phyloP scores from a whole-genome alignment of 179 eudicot species.

The Nepenthes alata region DNA sequence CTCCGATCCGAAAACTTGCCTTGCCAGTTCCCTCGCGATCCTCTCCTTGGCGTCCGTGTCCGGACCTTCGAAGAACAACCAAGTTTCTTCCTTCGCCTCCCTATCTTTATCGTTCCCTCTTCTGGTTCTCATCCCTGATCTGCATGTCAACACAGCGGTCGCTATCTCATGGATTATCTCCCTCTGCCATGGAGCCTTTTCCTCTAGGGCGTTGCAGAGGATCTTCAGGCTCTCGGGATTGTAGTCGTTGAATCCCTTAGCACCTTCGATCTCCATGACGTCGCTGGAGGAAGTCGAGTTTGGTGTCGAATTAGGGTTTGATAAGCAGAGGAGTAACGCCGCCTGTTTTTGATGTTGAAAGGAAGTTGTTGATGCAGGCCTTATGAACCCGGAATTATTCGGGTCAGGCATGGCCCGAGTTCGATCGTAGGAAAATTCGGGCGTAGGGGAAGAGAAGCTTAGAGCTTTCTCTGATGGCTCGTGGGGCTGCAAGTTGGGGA shows the following conservation, averaged over 20 bases:
- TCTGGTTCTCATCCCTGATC: constrained; percentile 23
- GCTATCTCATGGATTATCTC: constrained; percentile 40
- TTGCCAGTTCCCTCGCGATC: constrained; percentile 47
- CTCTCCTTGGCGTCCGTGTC: constrained; percentile 38
- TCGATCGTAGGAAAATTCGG: constrained; percentile 21
- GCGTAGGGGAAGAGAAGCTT: constrained; percentile 30
- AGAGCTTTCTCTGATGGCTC: constrained; percentile 30
- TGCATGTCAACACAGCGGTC: constrained; percentile 33
- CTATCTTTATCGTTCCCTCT: constrained; percentile 22
- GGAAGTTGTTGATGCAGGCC: constrained; percentile 9
- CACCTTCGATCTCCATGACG: constrained; percentile 30
- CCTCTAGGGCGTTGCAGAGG: constrained; percentile 40
- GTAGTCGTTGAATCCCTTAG: constrained; percentile 36
- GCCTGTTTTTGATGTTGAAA: constrained; percentile 2
- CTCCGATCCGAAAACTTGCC: constrained; percentile 38
- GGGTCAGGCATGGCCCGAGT: neutral
- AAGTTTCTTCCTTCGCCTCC: constrained; percentile 43
- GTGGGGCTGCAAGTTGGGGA: constrained; percentile 9
- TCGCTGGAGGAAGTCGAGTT: constrained; percentile 47
- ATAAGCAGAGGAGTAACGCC: constrained; percentile 8
- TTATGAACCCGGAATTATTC: constrained; percentile 3
- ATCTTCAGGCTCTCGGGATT: constrained; percentile 31
- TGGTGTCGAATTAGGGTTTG: constrained; percentile 28
- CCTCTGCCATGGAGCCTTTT: constrained; percentile 36
- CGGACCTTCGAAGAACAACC: constrained; percentile 47